phyloP scores from a whole-genome alignment of 305 asterid genomes.

The Solanum chacoense region DNA sequence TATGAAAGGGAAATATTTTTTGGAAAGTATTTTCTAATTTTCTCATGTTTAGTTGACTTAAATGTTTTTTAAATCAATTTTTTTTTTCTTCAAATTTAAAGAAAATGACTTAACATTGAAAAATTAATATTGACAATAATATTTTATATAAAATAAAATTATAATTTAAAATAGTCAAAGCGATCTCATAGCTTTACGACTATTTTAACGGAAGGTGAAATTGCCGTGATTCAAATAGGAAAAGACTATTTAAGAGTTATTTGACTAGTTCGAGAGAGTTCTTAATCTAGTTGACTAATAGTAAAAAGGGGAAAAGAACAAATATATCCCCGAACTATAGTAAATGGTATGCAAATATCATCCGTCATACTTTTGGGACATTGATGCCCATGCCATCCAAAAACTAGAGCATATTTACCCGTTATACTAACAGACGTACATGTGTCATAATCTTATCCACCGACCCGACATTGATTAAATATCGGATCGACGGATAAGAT shows the following conservation, averaged over 20 bases:
- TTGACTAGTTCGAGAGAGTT: background rate
- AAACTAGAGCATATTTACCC: background rate
- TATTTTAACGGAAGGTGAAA: background rate
- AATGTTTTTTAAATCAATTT: too few species aligned
- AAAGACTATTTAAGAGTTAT: background rate
- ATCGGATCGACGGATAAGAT: too few species aligned
- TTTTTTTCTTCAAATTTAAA: too few species aligned
- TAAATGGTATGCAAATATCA: too few species aligned
- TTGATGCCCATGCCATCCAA: fast-evolving
- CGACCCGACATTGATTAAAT: background rate
- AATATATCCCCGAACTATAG: too few species aligned
- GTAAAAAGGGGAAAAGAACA: background rate
- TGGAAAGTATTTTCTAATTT: background rate
- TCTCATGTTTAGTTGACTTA: too few species aligned
- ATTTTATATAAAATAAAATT: too few species aligned
- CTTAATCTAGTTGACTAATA: background rate
- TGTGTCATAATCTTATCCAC: background rate
- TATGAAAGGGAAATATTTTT: background rate
- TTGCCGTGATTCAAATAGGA: background rate
- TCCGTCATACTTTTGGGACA: background rate
- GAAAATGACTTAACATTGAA: background rate
- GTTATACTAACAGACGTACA: background rate
- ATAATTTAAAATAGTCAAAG: background rate
- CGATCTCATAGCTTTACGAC: background rate
- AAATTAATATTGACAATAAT: background rate